Evolutionary conservation across 371 early-diverging fungal genomes (phyloP).

Genomic region (Lichtheimia ornata): DNA sequence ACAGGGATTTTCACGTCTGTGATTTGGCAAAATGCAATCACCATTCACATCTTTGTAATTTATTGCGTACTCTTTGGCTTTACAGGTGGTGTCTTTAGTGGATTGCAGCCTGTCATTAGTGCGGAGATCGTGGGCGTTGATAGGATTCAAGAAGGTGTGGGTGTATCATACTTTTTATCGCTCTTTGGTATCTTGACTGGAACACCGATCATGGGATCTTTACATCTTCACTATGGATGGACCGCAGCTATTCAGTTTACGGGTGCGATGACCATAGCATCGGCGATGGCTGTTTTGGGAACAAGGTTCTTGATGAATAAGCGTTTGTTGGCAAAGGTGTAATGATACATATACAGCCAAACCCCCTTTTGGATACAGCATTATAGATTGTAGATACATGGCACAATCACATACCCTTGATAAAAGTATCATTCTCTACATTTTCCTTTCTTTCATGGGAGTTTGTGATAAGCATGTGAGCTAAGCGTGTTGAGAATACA

Average conservation of each 20-base stretch:
- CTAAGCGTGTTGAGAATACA: no score
- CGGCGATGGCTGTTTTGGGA: neutral
- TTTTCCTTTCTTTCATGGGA: no score
- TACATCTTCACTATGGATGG: conserved; percentile 37
- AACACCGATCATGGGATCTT: conserved; percentile 43
- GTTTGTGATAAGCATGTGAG: no score
- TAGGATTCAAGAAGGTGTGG: conserved; percentile 32
- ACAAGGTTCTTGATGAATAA: no score
- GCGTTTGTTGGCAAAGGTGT: no score
- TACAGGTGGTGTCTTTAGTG: conserved; percentile 54
- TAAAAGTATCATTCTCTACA: no score
- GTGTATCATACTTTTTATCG: conserved; percentile 21
- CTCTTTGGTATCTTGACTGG: conserved; percentile 31
- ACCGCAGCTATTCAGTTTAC: conserved; percentile 51
- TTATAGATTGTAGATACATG: no score
- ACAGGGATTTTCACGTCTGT: conserved; percentile 37
- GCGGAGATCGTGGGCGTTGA: conserved; percentile 54
- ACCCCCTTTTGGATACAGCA: no score
- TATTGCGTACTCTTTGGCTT: conserved; percentile 48
- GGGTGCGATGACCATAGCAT: conserved; percentile 33
- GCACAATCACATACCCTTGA: no score
- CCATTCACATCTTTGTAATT: conserved; percentile 14
- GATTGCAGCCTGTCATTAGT: conserved; percentile 46
- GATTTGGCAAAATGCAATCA: conserved; percentile 68
- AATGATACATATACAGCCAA: no score